Base-by-base conservation (phyloP, 2,329 filamentous ascomycete genomes). In the Cercospora brassicicola region DNA sequence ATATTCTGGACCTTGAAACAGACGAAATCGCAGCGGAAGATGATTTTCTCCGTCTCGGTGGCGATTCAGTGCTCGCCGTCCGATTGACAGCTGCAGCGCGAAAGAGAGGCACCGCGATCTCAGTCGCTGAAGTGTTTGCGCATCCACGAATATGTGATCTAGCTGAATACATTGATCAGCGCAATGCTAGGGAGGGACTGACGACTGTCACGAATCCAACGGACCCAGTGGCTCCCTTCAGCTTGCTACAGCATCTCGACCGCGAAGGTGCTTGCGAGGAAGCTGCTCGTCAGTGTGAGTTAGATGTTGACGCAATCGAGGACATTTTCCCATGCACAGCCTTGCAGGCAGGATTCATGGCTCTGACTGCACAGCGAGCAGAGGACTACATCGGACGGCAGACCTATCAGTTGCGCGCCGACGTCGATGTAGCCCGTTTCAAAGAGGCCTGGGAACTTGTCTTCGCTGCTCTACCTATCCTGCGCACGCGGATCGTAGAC, bases 351-450 rank as follows among this genome's bases (percentile, higher is more conserved):
- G 64, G 62, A 6, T 48, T 88, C 1, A 83, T 88, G 78, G 84
- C 85, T 0, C 74, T 88, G 8, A 84, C 85, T 2, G 80, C 81
- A 62, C 85, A 84, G 73, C 79, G 83, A 23, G 79, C 81, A 36
- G 84, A 84, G 33, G 82, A 84, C 0, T 88, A 87, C 51, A 81
- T 87, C 1, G 83, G 83, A 1, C 84, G 84, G 39, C 60, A 51
- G 20, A 59, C 64, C 13, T 61, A 66, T 13, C 18, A 48, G n/a
- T 30, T 70, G 4, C 53, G 31, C 15, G 10, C 26, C 6, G 59
- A 78, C 1, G 75, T 81, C 57, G 75, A 76, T n/a, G 72, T 79
- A 1, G 55, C 75, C 5, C 75, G 67, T 7, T 74, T 81, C 36
- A 75, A 78, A 62, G 1, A 81, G 80, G n/a, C 75, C 79, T 64